Percentiles rank a stretch among this genome's conserved stretches.
Conservation (phyloP, 345 rosid genomes). For the Aethionema arabicum region DNA sequence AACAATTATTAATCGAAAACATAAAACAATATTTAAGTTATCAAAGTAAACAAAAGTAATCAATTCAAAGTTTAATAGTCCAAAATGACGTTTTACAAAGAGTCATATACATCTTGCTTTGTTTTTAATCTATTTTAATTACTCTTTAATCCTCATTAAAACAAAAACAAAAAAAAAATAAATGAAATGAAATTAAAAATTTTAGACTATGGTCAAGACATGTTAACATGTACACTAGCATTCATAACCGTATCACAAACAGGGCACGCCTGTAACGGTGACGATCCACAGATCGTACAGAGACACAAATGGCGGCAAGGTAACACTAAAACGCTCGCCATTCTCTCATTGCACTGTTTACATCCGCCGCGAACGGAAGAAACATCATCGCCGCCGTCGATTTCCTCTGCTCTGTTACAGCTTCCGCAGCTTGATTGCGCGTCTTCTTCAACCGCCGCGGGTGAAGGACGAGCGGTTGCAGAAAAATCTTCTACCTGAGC, state of each 20-base stretch:
- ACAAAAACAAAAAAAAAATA: background rate
- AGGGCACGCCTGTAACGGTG: constrained; percentile 46
- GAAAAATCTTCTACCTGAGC: constrained; percentile 62
- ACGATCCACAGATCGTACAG: constrained; percentile 67
- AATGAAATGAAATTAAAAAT: background rate
- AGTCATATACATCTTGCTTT: background rate
- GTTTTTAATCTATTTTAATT: constrained; percentile 50
- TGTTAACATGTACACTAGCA: constrained; percentile 70
- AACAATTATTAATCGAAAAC: background rate
- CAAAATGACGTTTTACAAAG: background rate
- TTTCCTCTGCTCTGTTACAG: constrained; percentile 22
- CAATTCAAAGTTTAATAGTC: background rate
- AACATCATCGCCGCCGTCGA: constrained; percentile 25
- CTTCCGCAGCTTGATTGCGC: constrained; percentile 74
- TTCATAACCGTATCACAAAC: constrained; percentile 51
- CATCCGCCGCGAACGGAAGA: constrained; percentile 36
- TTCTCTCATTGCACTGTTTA: constrained; percentile 59
- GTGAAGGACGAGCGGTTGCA: constrained; percentile 16
- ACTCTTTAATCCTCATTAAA: constrained; percentile 38
- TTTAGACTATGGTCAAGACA: constrained; percentile 37
- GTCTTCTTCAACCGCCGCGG: constrained; percentile 40
- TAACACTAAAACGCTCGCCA: constrained; percentile 67
- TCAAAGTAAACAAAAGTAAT: constrained; percentile 11
- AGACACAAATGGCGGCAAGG: constrained; percentile 90
- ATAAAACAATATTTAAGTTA: background rate